Conservation (phyloP, 192 early-diverging fungal species). For the Coemansia sp. region DNA sequence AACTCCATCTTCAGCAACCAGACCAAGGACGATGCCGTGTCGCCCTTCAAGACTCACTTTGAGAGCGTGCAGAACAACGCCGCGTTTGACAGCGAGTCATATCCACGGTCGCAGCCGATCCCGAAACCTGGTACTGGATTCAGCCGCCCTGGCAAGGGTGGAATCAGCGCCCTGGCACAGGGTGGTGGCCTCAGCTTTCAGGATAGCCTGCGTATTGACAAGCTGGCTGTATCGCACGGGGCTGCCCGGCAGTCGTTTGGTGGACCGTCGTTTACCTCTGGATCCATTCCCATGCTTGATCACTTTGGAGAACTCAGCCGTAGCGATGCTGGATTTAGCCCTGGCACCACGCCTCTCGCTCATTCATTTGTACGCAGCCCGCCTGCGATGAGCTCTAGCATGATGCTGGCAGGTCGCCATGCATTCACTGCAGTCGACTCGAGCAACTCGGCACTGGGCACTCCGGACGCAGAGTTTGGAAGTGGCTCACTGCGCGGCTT, state of each 20-base stretch:
- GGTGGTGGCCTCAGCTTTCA: slow-evolving; percentile 41
- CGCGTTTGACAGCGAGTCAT: slow-evolving; percentile 3
- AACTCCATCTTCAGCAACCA: slow-evolving; percentile 18
- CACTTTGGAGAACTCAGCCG: slow-evolving; percentile 30
- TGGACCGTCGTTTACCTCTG: slow-evolving; percentile 43
- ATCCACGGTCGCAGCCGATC: slow-evolving; percentile 46
- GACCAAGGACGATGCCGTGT: slow-evolving; percentile 15
- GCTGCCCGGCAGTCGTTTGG: slow-evolving; percentile 39
- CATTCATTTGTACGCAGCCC: slow-evolving; percentile 43
- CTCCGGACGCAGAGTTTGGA: slow-evolving; percentile 6
- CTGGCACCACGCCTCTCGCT: slow-evolving; percentile 39
- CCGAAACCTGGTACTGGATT: slow-evolving; percentile 25
- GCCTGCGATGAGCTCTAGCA: slow-evolving; percentile 12
- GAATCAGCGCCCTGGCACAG: slow-evolving; percentile 10
- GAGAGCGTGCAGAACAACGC: slow-evolving; percentile 10
- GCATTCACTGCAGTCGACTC: slow-evolving; percentile 41
- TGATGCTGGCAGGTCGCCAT: slow-evolving; percentile 34
- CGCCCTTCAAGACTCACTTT: slow-evolving; percentile 28
- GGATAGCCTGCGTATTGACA: slow-evolving; percentile 50
- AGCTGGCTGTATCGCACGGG: slow-evolving; percentile 39
- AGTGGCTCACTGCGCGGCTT: slow-evolving; percentile 12
- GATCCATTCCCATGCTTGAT: slow-evolving; percentile 51
- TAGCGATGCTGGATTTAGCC: slow-evolving; percentile 16
- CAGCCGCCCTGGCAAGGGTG: slow-evolving; percentile 20
- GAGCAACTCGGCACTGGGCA: slow-evolving; percentile 5